Evolutionary conservation across 768 basidiomycete species (phyloP).

Genomic region (Amanita subjunquillea): DNA sequence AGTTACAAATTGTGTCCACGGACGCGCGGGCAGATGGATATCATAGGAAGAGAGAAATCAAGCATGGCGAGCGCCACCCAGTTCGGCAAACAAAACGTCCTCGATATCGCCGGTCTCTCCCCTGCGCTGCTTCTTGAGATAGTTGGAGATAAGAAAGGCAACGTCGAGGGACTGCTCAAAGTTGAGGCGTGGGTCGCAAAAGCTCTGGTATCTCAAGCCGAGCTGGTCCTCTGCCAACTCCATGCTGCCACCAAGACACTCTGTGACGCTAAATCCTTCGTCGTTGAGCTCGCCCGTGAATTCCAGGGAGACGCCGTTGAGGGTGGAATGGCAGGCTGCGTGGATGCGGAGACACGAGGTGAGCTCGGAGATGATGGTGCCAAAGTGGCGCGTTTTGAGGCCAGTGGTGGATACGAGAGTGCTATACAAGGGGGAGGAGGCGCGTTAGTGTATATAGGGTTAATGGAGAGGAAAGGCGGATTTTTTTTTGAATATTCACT

Average conservation of each 20-base stretch:
- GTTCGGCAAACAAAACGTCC: slow-evolving; percentile 26
- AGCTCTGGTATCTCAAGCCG: slow-evolving; percentile 85
- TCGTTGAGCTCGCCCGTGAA: slow-evolving; percentile 88
- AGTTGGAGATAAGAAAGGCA: slow-evolving; percentile 77
- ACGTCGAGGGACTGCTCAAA: slow-evolving; percentile 92
- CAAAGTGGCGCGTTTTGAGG: slow-evolving; percentile 86
- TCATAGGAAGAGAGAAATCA: no score
- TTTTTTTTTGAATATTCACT: slow-evolving; percentile 53
- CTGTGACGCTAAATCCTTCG: slow-evolving; percentile 91
- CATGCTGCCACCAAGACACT: slow-evolving; percentile 96
- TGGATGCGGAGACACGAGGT: slow-evolving; percentile 79
- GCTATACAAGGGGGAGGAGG: slow-evolving; percentile 25
- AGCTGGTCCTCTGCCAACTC: slow-evolving; percentile 83
- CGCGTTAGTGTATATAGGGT: no score
- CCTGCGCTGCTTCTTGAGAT: slow-evolving; percentile 59
- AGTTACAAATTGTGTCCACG: no score
- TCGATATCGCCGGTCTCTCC: slow-evolving; percentile 16
- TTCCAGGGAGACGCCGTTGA: slow-evolving; percentile 82
- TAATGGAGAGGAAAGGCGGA: no score
- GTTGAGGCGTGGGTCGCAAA: slow-evolving; percentile 91
- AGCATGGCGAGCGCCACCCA: slow-evolving; percentile 13
- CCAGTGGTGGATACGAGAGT: slow-evolving; percentile 74
- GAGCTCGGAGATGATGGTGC: slow-evolving; percentile 82
- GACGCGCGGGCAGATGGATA: no score
- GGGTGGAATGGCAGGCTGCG: slow-evolving; percentile 53